Evolutionary conservation across 495 filamentous ascomycete genomes (phyloP), one percentile per base, ranked within the genome.

Genomic region (Talaromyces nanjingensis): DNA sequence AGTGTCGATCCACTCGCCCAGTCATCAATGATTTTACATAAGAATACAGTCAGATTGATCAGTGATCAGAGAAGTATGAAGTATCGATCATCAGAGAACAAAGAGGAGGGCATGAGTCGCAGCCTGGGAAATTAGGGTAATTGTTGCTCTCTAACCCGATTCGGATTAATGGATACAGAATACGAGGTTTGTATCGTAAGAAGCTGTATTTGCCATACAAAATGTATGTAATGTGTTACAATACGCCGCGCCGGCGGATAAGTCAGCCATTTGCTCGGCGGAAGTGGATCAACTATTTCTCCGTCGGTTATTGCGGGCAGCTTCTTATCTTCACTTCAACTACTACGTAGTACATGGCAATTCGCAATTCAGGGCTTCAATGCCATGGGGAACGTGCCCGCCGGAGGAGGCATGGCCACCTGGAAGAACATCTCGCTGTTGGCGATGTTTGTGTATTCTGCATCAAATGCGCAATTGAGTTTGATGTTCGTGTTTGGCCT

Each of bases 81-180:
- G 16, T 18, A 31, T 31, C 6, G 29, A 31, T 31, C 1, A 4
- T 7, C 6, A 31, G 4, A 31, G 29, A 31, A 31, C 29, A 45
- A 45, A 7, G n/a, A 18, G 1, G n/a, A 49, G 45, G 45, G 42
- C n/a, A 3, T 49, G 45, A 49, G 45, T 49, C n/a, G 8, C 54
- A 29, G 54, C 54, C 54, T 57, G 16, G 29, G 31, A 20, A 31
- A 57, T 57, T 29, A 57, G 54, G 14, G 54, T 57, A 57, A 57
- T 18, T 27, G 25, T 57, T 57, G 45, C 45, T 49, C 6, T 49
- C 45, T 49, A 49, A 49, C 45, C 45, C n/a, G 45, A 20, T 49
- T 49, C 0, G n/a, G 45, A 49, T 9, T 18, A 49, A 42, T 42
- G 37, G 37, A 16, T 42, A 42, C 37, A 12, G 14, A 42, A 42